A percentile compares a stretch with the other conserved stretches of the same genome.
These are phyloP conservation scores for Candida michaelii DNA, from an alignment of 805 yeast species.

Conservation along the genomic window DNA sequence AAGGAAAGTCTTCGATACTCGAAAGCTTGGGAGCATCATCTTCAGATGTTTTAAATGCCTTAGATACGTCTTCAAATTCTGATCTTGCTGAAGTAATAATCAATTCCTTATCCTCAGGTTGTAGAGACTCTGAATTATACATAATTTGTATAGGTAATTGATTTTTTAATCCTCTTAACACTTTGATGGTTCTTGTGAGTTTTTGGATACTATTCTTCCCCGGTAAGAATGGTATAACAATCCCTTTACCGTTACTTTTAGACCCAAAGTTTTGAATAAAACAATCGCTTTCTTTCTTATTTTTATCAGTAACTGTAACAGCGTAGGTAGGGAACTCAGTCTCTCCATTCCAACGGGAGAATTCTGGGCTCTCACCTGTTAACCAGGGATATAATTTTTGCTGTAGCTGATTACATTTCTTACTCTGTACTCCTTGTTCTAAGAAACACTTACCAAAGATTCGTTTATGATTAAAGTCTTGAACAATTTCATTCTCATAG, in stretches of 20 bases:
- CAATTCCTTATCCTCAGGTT: conserved; percentile 13
- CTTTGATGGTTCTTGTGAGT: conserved; percentile 23
- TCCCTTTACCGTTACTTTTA: conserved; percentile 27
- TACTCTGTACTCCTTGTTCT: not conserved
- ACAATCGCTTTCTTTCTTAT: conserved; percentile 10
- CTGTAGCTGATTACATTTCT: conserved; percentile 17
- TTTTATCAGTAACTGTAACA: no score
- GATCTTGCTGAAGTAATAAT: conserved; percentile 18
- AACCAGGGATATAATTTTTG: conserved; percentile 30
- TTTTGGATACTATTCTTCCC: conserved; percentile 13
- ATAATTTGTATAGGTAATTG: conserved; percentile 30
- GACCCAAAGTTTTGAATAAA: conserved; percentile 15
- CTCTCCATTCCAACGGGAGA: conserved; percentile 19
- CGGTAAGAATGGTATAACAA: conserved; percentile 31
- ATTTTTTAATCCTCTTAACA: conserved; percentile 27
- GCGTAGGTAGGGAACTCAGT: not conserved
- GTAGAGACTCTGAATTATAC: conserved; percentile 13
- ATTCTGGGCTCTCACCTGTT: conserved; percentile 22
- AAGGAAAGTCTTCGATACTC: conserved; percentile 16
- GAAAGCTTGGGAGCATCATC: conserved; percentile 5
- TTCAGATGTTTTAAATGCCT: conserved; percentile 9
- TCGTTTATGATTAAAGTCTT: conserved; percentile 22
- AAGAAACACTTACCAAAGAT: conserved; percentile 29
- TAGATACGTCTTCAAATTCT: conserved; percentile 17
- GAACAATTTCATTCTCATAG: conserved; percentile 19